Evolutionary conservation across 352 stramenopile species (phyloP).

Genomic region (Phytopythium vexans): DNA sequence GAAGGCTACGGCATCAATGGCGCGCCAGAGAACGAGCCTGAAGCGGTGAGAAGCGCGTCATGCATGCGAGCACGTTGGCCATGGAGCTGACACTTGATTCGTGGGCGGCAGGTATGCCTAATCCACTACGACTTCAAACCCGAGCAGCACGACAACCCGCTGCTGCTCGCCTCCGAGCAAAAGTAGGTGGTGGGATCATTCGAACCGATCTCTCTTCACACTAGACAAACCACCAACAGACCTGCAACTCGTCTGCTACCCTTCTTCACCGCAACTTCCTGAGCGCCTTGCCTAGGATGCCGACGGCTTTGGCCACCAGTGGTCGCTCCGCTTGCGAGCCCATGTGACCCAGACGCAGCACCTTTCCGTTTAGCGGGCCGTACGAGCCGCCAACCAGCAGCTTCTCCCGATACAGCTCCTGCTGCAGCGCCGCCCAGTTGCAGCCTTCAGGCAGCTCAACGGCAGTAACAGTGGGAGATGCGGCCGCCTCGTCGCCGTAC

Average conservation of each 20-base stretch:
- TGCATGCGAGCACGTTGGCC: too few species aligned
- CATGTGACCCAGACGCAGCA: conserved; percentile 59
- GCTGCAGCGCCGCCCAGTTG: conserved; percentile 26
- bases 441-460: conserved; percentile 30
- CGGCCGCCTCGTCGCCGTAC: conserved; percentile 27
- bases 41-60: conserved; percentile 40
- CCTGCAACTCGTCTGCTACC: too few species aligned
- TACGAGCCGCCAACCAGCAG: conserved; percentile 45
- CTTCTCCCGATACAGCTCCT: conserved; percentile 28
- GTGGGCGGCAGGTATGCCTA: conserved; percentile 22
- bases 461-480: conserved; percentile 46
- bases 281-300: conserved; percentile 24
- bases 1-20: conserved; percentile 51
- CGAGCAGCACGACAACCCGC: conserved; percentile 54
- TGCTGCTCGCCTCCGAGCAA: conserved; percentile 43
- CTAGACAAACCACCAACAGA: too few species aligned
- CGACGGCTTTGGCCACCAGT: conserved; percentile 30
- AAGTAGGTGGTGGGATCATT: too few species aligned
- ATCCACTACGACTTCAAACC: conserved; percentile 71
- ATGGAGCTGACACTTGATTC: conserved; percentile 1
- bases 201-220: too few species aligned
- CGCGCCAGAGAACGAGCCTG: conserved; percentile 29
- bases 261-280: conserved; percentile 22
- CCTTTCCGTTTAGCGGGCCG: conserved; percentile 34
- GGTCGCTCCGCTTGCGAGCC: conserved; percentile 38